Base-by-base conservation (phyloP, 805 yeast species). In the Starmerella tilneyi region DNA sequence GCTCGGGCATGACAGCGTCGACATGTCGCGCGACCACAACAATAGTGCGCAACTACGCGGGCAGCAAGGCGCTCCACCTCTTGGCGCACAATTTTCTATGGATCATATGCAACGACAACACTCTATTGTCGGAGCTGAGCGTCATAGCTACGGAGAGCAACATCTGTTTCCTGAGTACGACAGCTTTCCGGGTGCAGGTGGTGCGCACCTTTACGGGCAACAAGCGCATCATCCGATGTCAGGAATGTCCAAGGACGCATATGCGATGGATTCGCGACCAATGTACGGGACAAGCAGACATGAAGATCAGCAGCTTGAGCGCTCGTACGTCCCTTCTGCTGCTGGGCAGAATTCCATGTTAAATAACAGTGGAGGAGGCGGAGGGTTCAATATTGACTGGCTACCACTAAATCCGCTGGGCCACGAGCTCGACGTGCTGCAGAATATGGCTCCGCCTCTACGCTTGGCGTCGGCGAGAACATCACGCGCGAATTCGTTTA, bases 401-500 rank as follows among this genome's bases (percentile, higher is more conserved):
- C 36, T 37, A 13, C 52, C 47, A 15, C 39, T 51, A 16, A 53
- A 51, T 33, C 55, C 56, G n/a, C 43, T 49, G 15, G 49, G 45
- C 32, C 55, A 53, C 38, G 55, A 51, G 46, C 51, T 50, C 29
- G 55, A 44, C 19, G 37, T 43, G 26, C 29, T 41, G 28, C 40
- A 41, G 22, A 9, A 24, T 16, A 31, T 49, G 44, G 47, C 48
- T 1, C 51, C 56, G 5, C 41, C 53, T 1, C 32, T 37, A 23
- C 40, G 56, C 6, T 32, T 37, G 32, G 34, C 41, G 8, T 44
- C 40, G 20, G 38, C 45, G 21, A 43, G 53, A n/a, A 27, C 44
- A 8, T 48, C 55, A 16, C 52, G 59, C 4, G 52, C 58, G 5
- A 48, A 47, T 45, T 78, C 82, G n/a, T 78, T 75, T 56, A 73